These are phyloP conservation scores for Basipetospora chlamydospora DNA, from an alignment of 2,329 filamentous ascomycete genomes.

Conservation along the genomic window DNA sequence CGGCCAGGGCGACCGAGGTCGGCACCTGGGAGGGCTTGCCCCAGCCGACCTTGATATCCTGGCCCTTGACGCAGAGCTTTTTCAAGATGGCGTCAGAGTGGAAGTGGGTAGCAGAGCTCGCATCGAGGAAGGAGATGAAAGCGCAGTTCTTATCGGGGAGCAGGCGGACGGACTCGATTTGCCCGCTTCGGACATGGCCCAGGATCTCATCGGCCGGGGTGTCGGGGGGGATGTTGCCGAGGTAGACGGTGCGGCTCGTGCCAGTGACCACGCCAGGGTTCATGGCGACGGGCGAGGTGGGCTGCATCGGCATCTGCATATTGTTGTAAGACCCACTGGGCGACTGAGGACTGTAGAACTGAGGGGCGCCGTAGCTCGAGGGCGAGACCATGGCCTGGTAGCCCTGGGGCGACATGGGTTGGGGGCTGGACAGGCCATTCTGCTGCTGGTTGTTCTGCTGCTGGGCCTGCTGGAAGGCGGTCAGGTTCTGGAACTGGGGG, in stretches of 20 bases:
- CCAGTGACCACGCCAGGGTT: constrained; percentile 70
- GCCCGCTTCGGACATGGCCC: constrained; percentile 87
- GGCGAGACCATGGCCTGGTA: constrained; percentile 81
- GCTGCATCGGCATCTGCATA: constrained; percentile 38
- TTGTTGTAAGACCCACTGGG: constrained; percentile 63
- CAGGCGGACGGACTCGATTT: constrained; percentile 96
- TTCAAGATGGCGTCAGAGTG: constrained; percentile 99
- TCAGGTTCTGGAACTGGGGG: constrained; percentile 79
- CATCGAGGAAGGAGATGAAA: constrained; percentile 97
- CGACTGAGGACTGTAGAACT: constrained; percentile 75
- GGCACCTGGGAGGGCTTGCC: constrained; percentile 97
- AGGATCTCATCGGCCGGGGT: constrained; percentile 94
- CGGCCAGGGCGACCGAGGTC: constrained; percentile 89
- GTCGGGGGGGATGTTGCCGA: constrained; percentile 97
- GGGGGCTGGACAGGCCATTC: constrained; percentile 57
- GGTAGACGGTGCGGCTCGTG: constrained; percentile 90
- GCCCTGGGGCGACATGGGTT: constrained; percentile 63
- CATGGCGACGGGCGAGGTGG: constrained; percentile 62
- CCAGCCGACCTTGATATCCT: constrained; percentile 99
- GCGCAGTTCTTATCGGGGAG: constrained; percentile 98
- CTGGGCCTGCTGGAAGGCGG: constrained; percentile 51
- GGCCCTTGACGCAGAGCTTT: constrained; percentile 95
- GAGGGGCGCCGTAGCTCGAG: constrained; percentile 65
- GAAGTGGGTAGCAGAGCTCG: constrained; percentile 95
- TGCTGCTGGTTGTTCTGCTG: constrained; percentile 38